Evolutionary conservation across 2,329 filamentous ascomycete species (phyloP), one percentile per base, ranked within the genome.

Genomic region (Neopestalotiopsis rosae): DNA sequence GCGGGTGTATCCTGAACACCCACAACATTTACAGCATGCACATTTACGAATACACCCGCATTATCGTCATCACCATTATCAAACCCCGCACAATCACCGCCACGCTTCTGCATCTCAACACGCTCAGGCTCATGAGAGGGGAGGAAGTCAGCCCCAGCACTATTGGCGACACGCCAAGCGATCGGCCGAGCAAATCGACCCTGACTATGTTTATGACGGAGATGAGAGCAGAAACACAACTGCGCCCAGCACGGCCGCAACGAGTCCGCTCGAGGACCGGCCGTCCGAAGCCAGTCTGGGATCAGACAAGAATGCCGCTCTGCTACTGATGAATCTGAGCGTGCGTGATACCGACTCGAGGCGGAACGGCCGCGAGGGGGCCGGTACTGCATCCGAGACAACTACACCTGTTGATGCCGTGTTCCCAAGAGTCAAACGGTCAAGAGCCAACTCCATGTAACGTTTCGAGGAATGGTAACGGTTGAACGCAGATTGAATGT

Each of bases 261-360:
- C 59, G 20, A 69, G 65, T 34, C 68, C 68, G 7, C 30, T 65
- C 9, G 49, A 56, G 6, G 45, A 34, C 40, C n/a, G 49, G 40
- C 17, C 57, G 34, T 13, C 52, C 38, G 62, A 58, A 34, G 34
- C 69, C 12, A 57, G 52, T 52, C 71, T 71, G 7, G 80, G 79
- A 0, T 76, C 76, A 13, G 82, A 86, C 65, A 84, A 82, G 73
- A 84, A 83, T 59, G 85, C 84, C 1, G 85, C 85, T 20, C 76
- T 84, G 69, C 74, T 85, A 5, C 74, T 87, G 49, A 81, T 87
- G 83, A 83, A 84, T 65, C 79, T 87, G 32, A 83, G 83, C 69
- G 79, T 85, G 24, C 75, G 78, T 65, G 82, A 83, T 70, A 67
- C 73, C 24, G 64, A 49, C 24, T 56, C 66, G 28, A 49, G 12